Percentiles rank a stretch among this genome's conserved stretches.
Evolutionary conservation across 345 rosid species (phyloP).

Genomic region (Nasturtium officinale): DNA sequence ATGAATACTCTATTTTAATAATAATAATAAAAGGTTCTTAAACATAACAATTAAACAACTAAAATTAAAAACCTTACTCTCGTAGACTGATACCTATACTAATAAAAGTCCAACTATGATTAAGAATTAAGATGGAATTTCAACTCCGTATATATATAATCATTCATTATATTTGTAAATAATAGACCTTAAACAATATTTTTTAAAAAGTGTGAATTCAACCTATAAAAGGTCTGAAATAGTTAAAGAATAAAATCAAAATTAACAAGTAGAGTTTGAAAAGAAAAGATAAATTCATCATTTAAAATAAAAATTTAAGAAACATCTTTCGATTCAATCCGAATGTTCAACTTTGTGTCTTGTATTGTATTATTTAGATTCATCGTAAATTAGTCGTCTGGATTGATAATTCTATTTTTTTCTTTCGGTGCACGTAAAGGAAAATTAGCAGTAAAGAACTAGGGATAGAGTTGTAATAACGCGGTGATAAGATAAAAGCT

Average conservation of each 20-base stretch:
- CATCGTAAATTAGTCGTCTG: slow-evolving; percentile 7
- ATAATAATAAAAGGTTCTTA: background rate
- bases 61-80: background rate
- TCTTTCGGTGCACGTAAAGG: slow-evolving; percentile 38
- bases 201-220: background rate
- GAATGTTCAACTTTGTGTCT: background rate
- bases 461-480: slow-evolving; percentile 10
- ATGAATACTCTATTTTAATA: background rate
- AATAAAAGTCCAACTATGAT: slow-evolving; percentile 29
- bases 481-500: slow-evolving; percentile 2
- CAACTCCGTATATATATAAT: slow-evolving; percentile 25
- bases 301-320: background rate
- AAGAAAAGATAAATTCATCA: slow-evolving; percentile 15
- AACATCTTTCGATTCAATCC: background rate
- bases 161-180: background rate
- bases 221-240: background rate
- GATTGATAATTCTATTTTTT: slow-evolving; percentile 28
- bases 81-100: slow-evolving; percentile 14
- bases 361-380: background rate
- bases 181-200: background rate
- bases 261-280: background rate
- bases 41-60: slow-evolving; percentile 20
- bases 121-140: slow-evolving; percentile 29
- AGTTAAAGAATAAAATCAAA: background rate
- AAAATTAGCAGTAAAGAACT: slow-evolving; percentile 21